Base-by-base conservation (phyloP, 306 rosid species). In the Gleditsia sinensis region DNA sequence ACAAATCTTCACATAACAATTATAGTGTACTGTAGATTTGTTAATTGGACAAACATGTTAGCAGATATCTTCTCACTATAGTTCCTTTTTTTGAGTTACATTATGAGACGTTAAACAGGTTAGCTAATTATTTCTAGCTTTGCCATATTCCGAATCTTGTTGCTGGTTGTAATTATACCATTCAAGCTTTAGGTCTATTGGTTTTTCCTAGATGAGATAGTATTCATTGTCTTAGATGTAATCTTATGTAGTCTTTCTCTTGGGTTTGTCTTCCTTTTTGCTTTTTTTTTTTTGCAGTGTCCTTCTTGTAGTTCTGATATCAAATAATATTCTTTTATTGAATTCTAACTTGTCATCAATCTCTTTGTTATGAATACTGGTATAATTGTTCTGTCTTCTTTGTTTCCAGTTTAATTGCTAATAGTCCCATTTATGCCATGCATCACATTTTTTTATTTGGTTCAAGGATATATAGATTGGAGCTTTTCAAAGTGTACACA, bases 81-180 rank as follows among this genome's bases (percentile, higher is more conserved):
- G 83, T 79, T 84, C 97, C 98, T 58, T 94, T 89, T 85, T 91
- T 94, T 72, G 96, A 89, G 83, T 85, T 89, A 78, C 98, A 94
- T 80, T 94, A 77, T 48, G 97, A 89, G 91, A 89, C 91, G 92
- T 70, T 94, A 79, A 88, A 94, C 87, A 91, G 98, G 98, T 94
- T 78, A 74, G 66, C 75, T 49, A 3, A 72, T 42, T 67, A 39
- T 63, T 75, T 24, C 62, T 60, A 11, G 19, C 67, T 58, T 74
- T 21, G 60, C 56, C 60, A 51, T 54, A 43, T 33, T 39, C 27
- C 42, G 32, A 60, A 24, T 43, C 23, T 30, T 23, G 11, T 66
- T 40, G 66, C 53, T 54, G 30, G 67, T 2, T 14, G 3, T 40
- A 3, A 53, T 21, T 58, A 32, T 70, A 69, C 34, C 30, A 21